Base-by-base conservation (phyloP, 2,329 filamentous ascomycete species). In the Stemphylium lycopersici region DNA sequence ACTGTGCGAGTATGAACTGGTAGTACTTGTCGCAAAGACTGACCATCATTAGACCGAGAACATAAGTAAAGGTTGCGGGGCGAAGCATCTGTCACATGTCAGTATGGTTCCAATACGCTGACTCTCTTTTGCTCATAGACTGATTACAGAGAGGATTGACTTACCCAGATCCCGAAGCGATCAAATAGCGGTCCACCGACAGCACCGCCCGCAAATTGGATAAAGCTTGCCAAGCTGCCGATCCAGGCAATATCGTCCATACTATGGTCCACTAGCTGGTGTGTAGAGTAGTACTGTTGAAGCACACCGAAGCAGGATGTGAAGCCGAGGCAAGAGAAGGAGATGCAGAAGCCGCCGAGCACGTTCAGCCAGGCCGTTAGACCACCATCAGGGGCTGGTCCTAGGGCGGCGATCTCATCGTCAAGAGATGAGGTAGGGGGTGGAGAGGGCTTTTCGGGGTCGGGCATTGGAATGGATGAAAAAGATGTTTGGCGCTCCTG, bases 121-220 rank as follows among this genome's bases (percentile, higher is more conserved):
- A 20, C 20, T 24, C 22, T 24, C 22, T 7, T 7, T 24, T 24
- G 22, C 6, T 24, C 22, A 24, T 24, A 6, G 4, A 6, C 22
- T 24, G 22, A 24, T 6, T 7, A 20, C 20, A 20, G 0, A 15
- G 3, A 8, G 16, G 15, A 48, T 65, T 45, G 13, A 39, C 68
- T 51, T 60, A 78, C 76, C 70, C 66, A 71, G 10, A 68, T 67
- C 3, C 80, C 79, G 48, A 72, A 78, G 1, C 78, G 76, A 65
- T 90, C 88, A 59, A 83, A 88, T 0, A 87, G 36, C 16, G 82
- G 83, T 1, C 87, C 87, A 22, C 85, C 79, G 11, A 89, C 58
- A 0, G 83, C 82, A 0, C 86, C 85, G 58, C 80, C 49, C 20
- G 68, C 76, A 65, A 83, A 81, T 74, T 87, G 77, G 53, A 80